Conservation (phyloP, 306 rosid genomes). For the Dalbergia cochinchinensis region DNA sequence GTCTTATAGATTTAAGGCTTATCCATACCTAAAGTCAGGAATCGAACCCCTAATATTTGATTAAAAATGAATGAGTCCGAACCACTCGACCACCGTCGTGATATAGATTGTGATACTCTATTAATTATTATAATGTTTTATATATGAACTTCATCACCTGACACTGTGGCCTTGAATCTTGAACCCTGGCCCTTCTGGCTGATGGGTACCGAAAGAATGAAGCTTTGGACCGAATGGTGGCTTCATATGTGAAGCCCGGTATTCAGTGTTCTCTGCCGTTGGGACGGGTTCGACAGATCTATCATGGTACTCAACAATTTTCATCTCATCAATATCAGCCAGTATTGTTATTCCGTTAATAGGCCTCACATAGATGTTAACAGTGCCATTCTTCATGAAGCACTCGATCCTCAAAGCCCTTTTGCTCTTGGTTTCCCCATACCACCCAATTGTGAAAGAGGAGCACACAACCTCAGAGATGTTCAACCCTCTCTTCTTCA, state of each 20-base stretch:
- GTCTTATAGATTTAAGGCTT: too few species aligned
- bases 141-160: conserved; percentile 19
- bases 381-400: conserved; percentile 26
- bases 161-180: conserved; percentile 37
- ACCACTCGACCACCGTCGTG: too few species aligned
- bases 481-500: conserved; percentile 45
- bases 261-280: conserved; percentile 43
- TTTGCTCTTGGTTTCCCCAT: conserved; percentile 3
- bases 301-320: conserved; percentile 42
- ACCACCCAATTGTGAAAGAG: conserved; percentile 37
- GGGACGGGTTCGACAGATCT: conserved; percentile 26
- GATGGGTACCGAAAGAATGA: neutral
- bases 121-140: neutral
- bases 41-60: too few species aligned
- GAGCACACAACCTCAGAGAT: conserved; percentile 50
- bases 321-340: conserved; percentile 45
- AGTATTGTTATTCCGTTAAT: conserved; percentile 43
- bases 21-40: too few species aligned
- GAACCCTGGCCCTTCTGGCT: conserved; percentile 49
- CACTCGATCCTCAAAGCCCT: conserved; percentile 49
- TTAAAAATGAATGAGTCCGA: too few species aligned
- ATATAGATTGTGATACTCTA: too few species aligned
- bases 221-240: conserved; percentile 47
- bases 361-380: conserved; percentile 45
- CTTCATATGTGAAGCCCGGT: conserved; percentile 31